Evolutionary conservation across 2,329 filamentous ascomycete genomes (phyloP).

Genomic region (Phyllosticta citriasiana): DNA sequence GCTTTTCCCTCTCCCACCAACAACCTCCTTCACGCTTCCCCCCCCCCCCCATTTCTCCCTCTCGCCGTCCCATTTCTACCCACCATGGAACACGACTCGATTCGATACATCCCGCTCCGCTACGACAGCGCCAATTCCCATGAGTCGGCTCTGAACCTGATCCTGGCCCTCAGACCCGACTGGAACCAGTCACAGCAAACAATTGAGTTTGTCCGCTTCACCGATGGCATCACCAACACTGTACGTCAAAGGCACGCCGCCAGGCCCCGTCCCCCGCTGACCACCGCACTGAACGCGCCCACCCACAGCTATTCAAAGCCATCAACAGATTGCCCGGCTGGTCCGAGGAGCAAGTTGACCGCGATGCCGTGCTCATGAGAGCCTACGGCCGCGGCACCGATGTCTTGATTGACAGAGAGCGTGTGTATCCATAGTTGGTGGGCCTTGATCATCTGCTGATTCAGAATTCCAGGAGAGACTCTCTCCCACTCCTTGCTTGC

Average conservation of each 20-base stretch:
- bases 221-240: constrained; percentile 97
- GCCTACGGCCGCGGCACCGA: constrained; percentile 94
- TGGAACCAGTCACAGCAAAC: constrained; percentile 67
- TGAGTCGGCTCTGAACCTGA: constrained; percentile 66
- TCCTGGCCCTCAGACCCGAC: constrained; percentile 69
- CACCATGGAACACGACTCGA: constrained; percentile 12
- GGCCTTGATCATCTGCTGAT: neutral
- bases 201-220: constrained; percentile 83
- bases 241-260: constrained; percentile 33
- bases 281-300: constrained; percentile 1
- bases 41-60: neutral
- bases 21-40: neutral
- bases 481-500: constrained; percentile 76
- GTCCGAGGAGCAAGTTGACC: constrained; percentile 68
- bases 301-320: constrained; percentile 57
- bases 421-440: constrained; percentile 38
- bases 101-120: constrained; percentile 56
- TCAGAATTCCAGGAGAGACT: constrained; percentile 41
- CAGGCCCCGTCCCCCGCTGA: constrained; percentile 1
- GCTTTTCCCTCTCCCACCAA: neutral
- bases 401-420: constrained; percentile 88
- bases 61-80: neutral
- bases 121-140: constrained; percentile 73
- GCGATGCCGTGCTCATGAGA: constrained; percentile 76
- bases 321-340: constrained; percentile 59